A percentile compares a stretch with the other conserved stretches of the same genome.
Evolutionary conservation across 306 rosid genomes (phyloP).

Genomic region (Castanea crenata): DNA sequence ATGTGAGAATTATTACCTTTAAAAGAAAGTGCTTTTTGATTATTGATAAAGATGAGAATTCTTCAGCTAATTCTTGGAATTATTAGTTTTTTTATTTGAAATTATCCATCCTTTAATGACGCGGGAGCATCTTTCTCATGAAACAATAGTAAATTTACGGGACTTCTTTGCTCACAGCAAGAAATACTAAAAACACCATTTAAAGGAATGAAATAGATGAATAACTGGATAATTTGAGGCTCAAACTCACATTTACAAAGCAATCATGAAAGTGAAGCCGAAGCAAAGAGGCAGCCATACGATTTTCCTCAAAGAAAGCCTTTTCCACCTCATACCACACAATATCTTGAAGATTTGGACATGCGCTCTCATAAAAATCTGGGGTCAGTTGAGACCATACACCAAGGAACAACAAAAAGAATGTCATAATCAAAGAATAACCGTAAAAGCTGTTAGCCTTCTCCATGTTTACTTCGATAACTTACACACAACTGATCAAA

Average conservation of each 20-base stretch:
- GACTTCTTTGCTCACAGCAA: no score
- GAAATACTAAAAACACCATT: no score
- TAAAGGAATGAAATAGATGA: no score
- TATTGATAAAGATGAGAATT: no score
- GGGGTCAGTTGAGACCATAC: constrained; percentile 53
- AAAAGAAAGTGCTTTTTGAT: no score
- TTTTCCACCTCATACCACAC: constrained; percentile 58
- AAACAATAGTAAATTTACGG: no score
- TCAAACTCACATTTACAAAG: constrained; percentile 70
- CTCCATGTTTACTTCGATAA: constrained; percentile 21
- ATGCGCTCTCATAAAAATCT: constrained; percentile 59
- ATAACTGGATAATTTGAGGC: neutral
- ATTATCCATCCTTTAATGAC: no score
- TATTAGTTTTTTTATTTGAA: no score
- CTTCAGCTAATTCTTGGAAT: no score
- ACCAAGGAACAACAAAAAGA: constrained; percentile 37
- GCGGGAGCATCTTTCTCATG: no score
- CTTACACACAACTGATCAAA: neutral
- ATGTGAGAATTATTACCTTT: no score
- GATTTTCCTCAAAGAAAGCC: constrained; percentile 56
- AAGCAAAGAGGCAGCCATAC: constrained; percentile 87
- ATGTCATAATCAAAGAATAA: constrained; percentile 25
- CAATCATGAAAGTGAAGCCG: constrained; percentile 97
- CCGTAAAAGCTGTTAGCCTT: constrained; percentile 13
- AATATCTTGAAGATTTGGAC: constrained; percentile 54